Conservation (phyloP, 208 protist genomes). For the Wallacemonas rigidus region DNA sequence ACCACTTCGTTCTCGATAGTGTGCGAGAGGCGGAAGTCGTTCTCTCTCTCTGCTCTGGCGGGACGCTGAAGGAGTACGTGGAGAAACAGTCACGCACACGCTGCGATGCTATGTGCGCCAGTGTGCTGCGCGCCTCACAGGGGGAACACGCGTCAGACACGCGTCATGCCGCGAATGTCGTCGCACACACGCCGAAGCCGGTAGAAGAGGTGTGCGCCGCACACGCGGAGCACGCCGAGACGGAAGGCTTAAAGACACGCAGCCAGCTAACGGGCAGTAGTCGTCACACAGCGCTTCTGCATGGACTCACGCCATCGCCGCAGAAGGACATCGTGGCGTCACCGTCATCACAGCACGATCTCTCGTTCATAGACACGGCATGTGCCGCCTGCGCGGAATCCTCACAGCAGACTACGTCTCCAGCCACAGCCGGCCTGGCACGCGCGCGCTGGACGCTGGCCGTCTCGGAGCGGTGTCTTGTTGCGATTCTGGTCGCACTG, state of each 20-base stretch:
- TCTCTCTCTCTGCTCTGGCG: conserved; percentile 11
- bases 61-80: conserved; percentile 4
- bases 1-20: neutral
- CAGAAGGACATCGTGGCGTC: too few relatives aligned
- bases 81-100: neutral
- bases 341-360: too few relatives aligned
- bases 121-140: neutral
- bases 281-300: neutral
- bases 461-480: conserved; percentile 31
- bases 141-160: neutral
- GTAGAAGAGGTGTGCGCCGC: neutral
- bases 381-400: too few relatives aligned
- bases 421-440: neutral
- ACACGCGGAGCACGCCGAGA: neutral
- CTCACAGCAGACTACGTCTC: too few relatives aligned
- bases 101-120: too few relatives aligned
- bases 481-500: conserved; percentile 37
- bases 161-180: too few relatives aligned
- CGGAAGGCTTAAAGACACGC: neutral
- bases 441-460: conserved; percentile 14
- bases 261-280: neutral
- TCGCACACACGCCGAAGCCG: too few relatives aligned
- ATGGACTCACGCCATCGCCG: too few relatives aligned
- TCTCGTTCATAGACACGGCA: too few relatives aligned
- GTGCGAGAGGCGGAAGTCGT: conserved; percentile 5